Evolutionary conservation across 2,329 filamentous ascomycete genomes (phyloP), one percentile per base, ranked within the genome.

Genomic region (Trichophyton equinum): DNA sequence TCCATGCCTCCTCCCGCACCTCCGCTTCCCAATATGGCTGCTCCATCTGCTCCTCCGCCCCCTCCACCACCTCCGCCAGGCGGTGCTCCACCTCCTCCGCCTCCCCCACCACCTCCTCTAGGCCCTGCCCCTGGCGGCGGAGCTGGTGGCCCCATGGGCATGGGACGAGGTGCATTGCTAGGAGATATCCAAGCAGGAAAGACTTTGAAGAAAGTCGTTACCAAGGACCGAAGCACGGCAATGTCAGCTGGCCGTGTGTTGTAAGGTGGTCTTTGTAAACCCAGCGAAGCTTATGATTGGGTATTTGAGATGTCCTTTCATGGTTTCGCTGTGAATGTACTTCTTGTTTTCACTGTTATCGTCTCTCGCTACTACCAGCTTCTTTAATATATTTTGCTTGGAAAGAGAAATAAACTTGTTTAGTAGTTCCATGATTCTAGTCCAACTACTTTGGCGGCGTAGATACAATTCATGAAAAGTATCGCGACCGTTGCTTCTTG

Each of bases 121-220:
- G 57, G 63, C 18, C 61, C 70, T 68, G 63, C 47, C 22, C 46
- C 62, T 36, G 47, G 42, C 3, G 33, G 40, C n/a, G 27, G 20
- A 4, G 18, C 56, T 30, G 13, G 51, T 4, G 57, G 57, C 25
- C n/a, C 27, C 6, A n/a, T n/a, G 47, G 53, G 53, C 9, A 51
- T 38, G 2, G 84, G 65, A 65, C 76, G 79, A 27, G 77, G 81
- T 63, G 83, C 85, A 0, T 80, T 99, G 69, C 74, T 99, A 65
- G 85, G 85, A 62, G 84, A 96, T 72, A 97, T 99, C 64, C 85
- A 92, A 70, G 76, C 84, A 64, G 92, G 94, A 49, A 91, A 75
- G 74, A 75, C 84, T 2, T 77, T 99, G 70, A 91, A 82, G 79
- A 97, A 97, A 80, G 90, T 91, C 25, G 78, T 86, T 72, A 97